phyloP scores from a whole-genome alignment of 106 monocot genomes.

The Dendrobium officinale region DNA sequence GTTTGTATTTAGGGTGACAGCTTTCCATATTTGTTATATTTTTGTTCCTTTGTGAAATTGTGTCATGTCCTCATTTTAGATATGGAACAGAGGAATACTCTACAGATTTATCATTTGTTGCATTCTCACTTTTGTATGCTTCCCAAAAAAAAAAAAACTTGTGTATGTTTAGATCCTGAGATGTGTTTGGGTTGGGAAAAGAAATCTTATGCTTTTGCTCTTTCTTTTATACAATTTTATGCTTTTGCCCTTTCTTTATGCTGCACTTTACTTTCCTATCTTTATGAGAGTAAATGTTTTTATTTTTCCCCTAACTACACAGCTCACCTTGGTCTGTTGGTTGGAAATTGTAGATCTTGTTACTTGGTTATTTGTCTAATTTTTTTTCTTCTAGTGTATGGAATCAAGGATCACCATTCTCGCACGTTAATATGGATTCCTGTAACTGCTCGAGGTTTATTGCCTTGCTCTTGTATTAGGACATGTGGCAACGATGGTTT shows the following conservation, averaged over 20 bases:
- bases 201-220: neutral
- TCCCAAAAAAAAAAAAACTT: neutral
- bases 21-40: neutral
- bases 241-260: neutral
- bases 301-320: neutral
- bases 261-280: neutral
- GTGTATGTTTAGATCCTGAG: neutral
- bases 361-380: neutral
- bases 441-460: neutral
- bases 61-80: neutral
- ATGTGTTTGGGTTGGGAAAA: neutral
- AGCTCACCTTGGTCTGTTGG: no score
- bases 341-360: neutral
- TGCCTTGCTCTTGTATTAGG: neutral
- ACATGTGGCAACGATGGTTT: neutral
- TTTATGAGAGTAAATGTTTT: no score
- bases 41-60: no score
- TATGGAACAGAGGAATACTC: neutral
- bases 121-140: neutral
- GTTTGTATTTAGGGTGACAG: neutral
- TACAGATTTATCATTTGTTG: neutral
- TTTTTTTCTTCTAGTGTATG: neutral
- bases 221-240: neutral
- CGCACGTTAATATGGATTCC: neutral
- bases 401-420: neutral